phyloP scores from a whole-genome alignment of 2,329 filamentous ascomycete species.

The Aspergillus nomiae region DNA sequence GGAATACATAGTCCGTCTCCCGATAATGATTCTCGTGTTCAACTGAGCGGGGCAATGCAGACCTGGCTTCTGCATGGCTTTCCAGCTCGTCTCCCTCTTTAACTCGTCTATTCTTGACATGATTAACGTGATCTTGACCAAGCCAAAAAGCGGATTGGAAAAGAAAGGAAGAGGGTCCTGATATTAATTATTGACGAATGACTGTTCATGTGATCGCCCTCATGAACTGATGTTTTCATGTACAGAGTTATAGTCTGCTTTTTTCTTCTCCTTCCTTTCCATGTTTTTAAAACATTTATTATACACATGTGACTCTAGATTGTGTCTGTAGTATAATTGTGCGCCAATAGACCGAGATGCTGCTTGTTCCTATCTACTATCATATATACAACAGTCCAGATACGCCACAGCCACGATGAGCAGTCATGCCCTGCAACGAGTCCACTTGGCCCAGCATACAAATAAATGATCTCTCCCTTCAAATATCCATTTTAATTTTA shows the following conservation, averaged over 20 bases:
- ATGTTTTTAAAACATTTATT: not conserved
- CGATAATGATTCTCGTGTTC: not conserved
- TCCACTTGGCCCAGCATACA: not conserved
- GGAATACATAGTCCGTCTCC: conserved; percentile 5
- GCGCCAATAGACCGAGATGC: not conserved
- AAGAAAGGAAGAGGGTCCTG: not conserved
- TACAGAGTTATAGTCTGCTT: conserved; percentile 10
- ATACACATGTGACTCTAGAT: not conserved
- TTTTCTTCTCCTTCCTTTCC: conserved; percentile 2
- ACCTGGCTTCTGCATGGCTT: not conserved
- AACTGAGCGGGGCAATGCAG: not conserved
- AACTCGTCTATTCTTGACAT: conserved; percentile 1
- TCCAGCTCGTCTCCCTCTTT: not conserved
- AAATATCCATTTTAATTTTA: no score
- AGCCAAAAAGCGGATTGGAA: not conserved
- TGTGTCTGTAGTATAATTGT: not conserved
- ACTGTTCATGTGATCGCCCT: not conserved
- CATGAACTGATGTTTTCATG: conserved; percentile 9
- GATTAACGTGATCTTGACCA: conserved; percentile 1
- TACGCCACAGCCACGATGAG: not conserved
- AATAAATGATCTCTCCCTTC: not conserved
- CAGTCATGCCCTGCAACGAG: not conserved
- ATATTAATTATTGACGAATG: conserved; percentile 14
- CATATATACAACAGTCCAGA: not conserved
- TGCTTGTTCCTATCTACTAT: not conserved